Evolutionary conservation across 805 yeast genomes (phyloP).

Genomic region (Cyberlindnera mycetangii): DNA sequence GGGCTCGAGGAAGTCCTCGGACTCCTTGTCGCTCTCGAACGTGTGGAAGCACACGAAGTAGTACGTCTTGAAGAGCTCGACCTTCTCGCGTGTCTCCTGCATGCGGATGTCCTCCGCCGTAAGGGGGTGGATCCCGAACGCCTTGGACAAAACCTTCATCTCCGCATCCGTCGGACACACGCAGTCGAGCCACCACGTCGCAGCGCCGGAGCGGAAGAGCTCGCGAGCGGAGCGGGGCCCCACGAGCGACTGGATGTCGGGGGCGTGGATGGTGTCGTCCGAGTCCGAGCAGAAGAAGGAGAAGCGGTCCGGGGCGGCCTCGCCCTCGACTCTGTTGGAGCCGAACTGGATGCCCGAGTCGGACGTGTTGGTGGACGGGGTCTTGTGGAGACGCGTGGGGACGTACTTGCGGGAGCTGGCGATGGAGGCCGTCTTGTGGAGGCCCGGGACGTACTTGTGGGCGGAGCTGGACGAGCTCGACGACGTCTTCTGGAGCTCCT

Average conservation of each 20-base stretch:
- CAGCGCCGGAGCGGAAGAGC: slow-evolving; percentile 67
- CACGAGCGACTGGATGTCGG: slow-evolving; percentile 77
- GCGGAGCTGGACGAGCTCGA: slow-evolving; percentile 50
- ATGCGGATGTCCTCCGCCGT: slow-evolving; percentile 96
- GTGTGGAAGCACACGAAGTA: slow-evolving; percentile 97
- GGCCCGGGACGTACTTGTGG: slow-evolving; percentile 63
- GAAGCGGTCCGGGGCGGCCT: slow-evolving; percentile 66
- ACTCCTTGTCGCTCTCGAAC: slow-evolving; percentile 80
- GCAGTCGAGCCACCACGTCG: slow-evolving; percentile 97
- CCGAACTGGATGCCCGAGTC: slow-evolving; percentile 39
- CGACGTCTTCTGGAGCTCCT: slow-evolving; percentile 13
- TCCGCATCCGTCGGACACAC: slow-evolving; percentile 92
- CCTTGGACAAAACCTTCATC: slow-evolving; percentile 87
- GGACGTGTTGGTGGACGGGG: slow-evolving; percentile 10
- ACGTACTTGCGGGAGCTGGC: too few species aligned
- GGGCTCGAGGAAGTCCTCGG: slow-evolving; percentile 81
- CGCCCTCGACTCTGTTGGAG: slow-evolving; percentile 35
- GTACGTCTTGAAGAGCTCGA: slow-evolving; percentile 83
- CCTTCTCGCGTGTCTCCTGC: slow-evolving; percentile 97
- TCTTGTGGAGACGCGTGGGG: too few species aligned
- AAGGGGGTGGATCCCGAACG: slow-evolving; percentile 96
- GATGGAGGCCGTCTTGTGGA: too few species aligned
- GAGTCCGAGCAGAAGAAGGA: slow-evolving; percentile 77
- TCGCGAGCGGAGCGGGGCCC: slow-evolving; percentile 62
- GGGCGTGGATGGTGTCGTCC: slow-evolving; percentile 87